Conservation (phyloP, 768 basidiomycete genomes). For the Steccherinum ochraceum region DNA sequence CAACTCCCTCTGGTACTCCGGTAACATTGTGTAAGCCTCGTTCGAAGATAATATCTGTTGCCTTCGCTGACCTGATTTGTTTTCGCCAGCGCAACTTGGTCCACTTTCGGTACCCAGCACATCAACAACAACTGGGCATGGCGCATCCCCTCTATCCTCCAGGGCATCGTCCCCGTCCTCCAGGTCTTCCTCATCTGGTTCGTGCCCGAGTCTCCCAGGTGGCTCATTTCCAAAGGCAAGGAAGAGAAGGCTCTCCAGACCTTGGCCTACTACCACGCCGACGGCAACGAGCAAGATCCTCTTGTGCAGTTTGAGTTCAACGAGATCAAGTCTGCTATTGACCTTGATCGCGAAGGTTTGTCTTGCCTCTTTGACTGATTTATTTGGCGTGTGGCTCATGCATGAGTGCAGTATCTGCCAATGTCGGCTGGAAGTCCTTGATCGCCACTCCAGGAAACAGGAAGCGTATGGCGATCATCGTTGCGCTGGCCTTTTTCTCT, state of each 20-base stretch:
- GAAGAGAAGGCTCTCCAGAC: slow-evolving; percentile 61
- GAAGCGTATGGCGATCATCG: slow-evolving; percentile 69
- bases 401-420: slow-evolving; percentile 36
- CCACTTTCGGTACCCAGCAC: slow-evolving; percentile 75
- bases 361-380: background rate
- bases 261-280: slow-evolving; percentile 80
- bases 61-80: background rate
- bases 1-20: slow-evolving; percentile 85
- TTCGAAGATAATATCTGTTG: too few species aligned
- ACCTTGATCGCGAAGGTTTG: slow-evolving; percentile 46
- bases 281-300: slow-evolving; percentile 63
- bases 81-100: slow-evolving; percentile 58
- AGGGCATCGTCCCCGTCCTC: slow-evolving; percentile 61
- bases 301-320: slow-evolving; percentile 70
- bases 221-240: slow-evolving; percentile 68
- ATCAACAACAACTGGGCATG: slow-evolving; percentile 68
- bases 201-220: slow-evolving; percentile 82
- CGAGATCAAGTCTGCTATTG: slow-evolving; percentile 76
- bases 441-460: slow-evolving; percentile 64
- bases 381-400: background rate
- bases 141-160: slow-evolving; percentile 74
- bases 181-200: slow-evolving; percentile 65
- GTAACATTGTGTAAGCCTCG: slow-evolving; percentile 69
- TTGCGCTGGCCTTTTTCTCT: slow-evolving; percentile 77
- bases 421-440: slow-evolving; percentile 66